A percentile compares a stretch with the other conserved stretches of the same genome.
Conservation (phyloP, 805 yeast genomes). For the Lipomyces spencermartinsiae region DNA sequence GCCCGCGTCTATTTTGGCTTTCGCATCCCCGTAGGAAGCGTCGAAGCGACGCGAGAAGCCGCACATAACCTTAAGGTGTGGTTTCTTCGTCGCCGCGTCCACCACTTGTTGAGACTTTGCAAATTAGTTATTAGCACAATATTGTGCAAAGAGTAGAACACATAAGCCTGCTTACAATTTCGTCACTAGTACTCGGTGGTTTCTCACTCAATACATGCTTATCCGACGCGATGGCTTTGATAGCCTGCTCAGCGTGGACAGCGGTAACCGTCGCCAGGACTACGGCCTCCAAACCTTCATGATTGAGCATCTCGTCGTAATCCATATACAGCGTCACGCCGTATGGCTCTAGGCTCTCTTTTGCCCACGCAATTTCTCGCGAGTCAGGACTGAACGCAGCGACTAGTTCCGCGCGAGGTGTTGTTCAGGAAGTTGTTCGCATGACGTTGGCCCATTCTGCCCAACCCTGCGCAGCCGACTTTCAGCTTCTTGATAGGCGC, state of each 20-base stretch:
- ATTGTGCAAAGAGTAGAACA: neutral
- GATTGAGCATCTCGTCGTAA: conserved; percentile 26
- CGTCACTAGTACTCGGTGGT: conserved; percentile 38
- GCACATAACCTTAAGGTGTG: conserved; percentile 26
- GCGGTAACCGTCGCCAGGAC: conserved; percentile 33
- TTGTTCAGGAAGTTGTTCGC: conserved; percentile 20
- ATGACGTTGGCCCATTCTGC: conserved; percentile 35
- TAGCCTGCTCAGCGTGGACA: conserved; percentile 31
- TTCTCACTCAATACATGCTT: conserved; percentile 34
- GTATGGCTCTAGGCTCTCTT: conserved; percentile 26
- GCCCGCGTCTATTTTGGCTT: conserved; percentile 21
- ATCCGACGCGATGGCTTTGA: conserved; percentile 26
- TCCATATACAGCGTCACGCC: conserved; percentile 32
- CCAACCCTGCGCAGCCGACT: conserved; percentile 36
- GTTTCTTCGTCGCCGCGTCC: conserved; percentile 23
- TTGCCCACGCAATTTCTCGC: conserved; percentile 35
- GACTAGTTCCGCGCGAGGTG: conserved; percentile 33
- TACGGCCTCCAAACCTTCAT: conserved; percentile 27
- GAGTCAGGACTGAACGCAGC: conserved; percentile 38
- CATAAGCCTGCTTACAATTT: neutral
- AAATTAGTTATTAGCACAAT: neutral
- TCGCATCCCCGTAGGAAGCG: conserved; percentile 25
- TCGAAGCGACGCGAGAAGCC: conserved; percentile 30
- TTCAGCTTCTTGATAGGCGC: conserved; percentile 40
- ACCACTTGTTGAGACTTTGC: conserved; percentile 16